These are phyloP conservation scores for Rhizophora mangle DNA, from an alignment of 345 rosid species.

Conservation along the genomic window DNA sequence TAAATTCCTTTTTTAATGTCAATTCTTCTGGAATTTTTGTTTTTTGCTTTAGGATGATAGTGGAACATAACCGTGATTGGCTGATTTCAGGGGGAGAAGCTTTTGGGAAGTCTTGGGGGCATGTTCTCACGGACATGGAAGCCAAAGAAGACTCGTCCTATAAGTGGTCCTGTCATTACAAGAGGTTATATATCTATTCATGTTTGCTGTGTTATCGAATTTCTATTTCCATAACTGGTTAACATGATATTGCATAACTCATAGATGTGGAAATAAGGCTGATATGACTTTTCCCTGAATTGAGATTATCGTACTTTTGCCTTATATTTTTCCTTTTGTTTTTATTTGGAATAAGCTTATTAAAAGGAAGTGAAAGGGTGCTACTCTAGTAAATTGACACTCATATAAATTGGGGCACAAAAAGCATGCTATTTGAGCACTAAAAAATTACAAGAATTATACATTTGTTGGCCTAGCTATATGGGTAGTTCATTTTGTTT, in stretches of 20 bases:
- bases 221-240: not conserved
- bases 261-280: not conserved
- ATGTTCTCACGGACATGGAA: slow-evolving; percentile 90
- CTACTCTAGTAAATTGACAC: too few species aligned
- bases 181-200: slow-evolving; percentile 45
- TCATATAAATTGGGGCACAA: too few species aligned
- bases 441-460: not conserved
- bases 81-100: slow-evolving; percentile 84
- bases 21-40: not conserved
- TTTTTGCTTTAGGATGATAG: not conserved
- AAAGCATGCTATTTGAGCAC: not conserved
- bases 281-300: not conserved
- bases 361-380: not conserved
- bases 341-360: not conserved
- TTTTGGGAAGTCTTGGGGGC: slow-evolving; percentile 92
- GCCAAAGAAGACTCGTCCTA: slow-evolving; percentile 72
- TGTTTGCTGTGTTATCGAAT: not conserved
- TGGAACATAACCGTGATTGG: not conserved
- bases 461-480: not conserved
- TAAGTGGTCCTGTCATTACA: slow-evolving; percentile 64
- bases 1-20: not conserved
- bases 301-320: not conserved
- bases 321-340: not conserved
- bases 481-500: slow-evolving; percentile 2
- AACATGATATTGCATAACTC: not conserved